A percentile compares a stretch with the other conserved stretches of the same genome.
Conservation (phyloP, 176 grass and related monocot species). For the Oryza officinalis region DNA sequence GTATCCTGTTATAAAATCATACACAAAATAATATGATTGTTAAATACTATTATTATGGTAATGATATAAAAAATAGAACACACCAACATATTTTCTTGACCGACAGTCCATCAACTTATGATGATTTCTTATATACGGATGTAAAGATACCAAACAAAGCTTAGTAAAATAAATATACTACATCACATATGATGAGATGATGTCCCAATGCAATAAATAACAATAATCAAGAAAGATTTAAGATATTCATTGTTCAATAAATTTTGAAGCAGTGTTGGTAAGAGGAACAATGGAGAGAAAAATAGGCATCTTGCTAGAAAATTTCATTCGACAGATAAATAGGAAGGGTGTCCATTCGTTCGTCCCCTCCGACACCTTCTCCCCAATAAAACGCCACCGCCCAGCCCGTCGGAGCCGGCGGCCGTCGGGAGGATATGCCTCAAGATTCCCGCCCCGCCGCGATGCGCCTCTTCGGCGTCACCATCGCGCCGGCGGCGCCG, state of each 20-base stretch:
- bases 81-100: too few relatives aligned
- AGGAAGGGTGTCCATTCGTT: background rate
- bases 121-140: too few relatives aligned
- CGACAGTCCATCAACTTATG: accelerated
- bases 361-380: conserved; percentile 15
- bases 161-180: too few relatives aligned
- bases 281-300: background rate
- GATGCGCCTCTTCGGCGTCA: conserved; percentile 68
- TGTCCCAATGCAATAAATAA: background rate
- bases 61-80: too few relatives aligned
- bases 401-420: conserved; percentile 30
- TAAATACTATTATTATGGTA: too few relatives aligned
- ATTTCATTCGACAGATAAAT: conserved; percentile 33
- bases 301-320: background rate
- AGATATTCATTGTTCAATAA: background rate
- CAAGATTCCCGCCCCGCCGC: conserved; percentile 42
- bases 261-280: background rate
- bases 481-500: conserved; percentile 37
- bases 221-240: background rate
- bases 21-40: too few relatives aligned
- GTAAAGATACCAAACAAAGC: too few relatives aligned
- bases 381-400: conserved; percentile 47
- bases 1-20: background rate
- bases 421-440: conserved; percentile 62
- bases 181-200: too few relatives aligned